phyloP scores from a whole-genome alignment of 306 rosid genomes.

The Sindora glabra region DNA sequence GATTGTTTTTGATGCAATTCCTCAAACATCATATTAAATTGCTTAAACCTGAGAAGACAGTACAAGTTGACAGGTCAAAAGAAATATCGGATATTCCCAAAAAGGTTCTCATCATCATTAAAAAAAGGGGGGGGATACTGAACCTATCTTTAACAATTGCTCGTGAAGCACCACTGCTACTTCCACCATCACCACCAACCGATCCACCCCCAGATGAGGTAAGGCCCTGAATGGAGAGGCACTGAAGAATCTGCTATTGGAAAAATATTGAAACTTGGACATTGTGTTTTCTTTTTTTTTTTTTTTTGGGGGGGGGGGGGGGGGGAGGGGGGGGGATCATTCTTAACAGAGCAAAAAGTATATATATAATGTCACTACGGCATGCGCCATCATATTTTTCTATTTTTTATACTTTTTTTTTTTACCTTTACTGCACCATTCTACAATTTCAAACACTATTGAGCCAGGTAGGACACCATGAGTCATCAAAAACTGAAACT shows the following conservation, averaged over 20 bases:
- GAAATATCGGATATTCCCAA: not conserved
- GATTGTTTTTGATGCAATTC: conserved; percentile 96
- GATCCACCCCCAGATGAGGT: conserved; percentile 80
- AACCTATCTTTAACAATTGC: conserved; percentile 90
- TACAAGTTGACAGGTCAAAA: not conserved
- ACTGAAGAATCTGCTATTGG: conserved; percentile 71
- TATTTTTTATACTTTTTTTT: too few species aligned
- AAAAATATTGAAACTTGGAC: conserved; percentile 24
- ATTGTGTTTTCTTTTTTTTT: not conserved
- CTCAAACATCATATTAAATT: conserved; percentile 76
- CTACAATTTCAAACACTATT: not conserved
- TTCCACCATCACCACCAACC: conserved; percentile 62
- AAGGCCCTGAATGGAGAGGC: conserved; percentile 76
- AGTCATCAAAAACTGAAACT: not conserved
- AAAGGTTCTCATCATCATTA: not conserved
- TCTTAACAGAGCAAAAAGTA: too few species aligned
- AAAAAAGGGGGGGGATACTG: not conserved
- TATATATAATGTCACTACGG: too few species aligned
- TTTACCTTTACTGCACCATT: not conserved
- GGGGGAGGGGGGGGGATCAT: too few species aligned
- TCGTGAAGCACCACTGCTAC: conserved; percentile 87
- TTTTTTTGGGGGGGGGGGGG: too few species aligned
- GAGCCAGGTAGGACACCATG: not conserved
- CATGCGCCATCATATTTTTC: too few species aligned
- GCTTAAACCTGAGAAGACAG: conserved; percentile 57